Percentiles rank a stretch among this genome's conserved stretches.
Evolutionary conservation across 345 rosid species (phyloP).

Genomic region (Luvunga scandens): DNA sequence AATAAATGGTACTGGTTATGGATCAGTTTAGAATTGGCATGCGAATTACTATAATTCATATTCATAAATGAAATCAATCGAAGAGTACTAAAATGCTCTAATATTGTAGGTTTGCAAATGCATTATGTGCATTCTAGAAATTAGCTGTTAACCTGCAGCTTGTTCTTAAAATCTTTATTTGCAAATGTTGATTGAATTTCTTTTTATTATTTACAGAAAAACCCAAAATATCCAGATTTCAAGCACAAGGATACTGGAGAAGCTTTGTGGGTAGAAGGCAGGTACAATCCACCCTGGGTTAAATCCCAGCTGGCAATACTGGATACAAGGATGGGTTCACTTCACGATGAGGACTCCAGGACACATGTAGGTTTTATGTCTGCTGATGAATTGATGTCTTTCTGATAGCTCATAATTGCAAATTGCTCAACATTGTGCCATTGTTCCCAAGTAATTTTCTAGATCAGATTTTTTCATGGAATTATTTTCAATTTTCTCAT

Average conservation of each 20-base stretch:
- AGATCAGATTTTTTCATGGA: not conserved
- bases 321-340: slow-evolving; percentile 44
- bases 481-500: not conserved
- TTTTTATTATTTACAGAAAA: slow-evolving; percentile 37
- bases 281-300: slow-evolving; percentile 59
- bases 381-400: slow-evolving; percentile 32
- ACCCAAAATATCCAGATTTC: slow-evolving; percentile 65
- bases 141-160: not conserved
- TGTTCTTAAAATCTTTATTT: not conserved
- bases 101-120: not conserved
- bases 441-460: not conserved
- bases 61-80: not conserved
- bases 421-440: not conserved
- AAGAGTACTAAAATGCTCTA: not conserved
- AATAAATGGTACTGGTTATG: not conserved
- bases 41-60: not conserved
- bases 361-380: slow-evolving; percentile 26
- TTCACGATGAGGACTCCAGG: slow-evolving; percentile 27
- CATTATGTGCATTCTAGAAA: not conserved
- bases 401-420: slow-evolving; percentile 11
- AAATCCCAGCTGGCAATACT: slow-evolving; percentile 49
- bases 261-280: slow-evolving; percentile 63
- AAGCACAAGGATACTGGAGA: slow-evolving; percentile 78
- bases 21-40: not conserved
- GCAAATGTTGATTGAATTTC: not conserved